Base-by-base conservation (phyloP, 1,284 basidiomycete genomes). In the Microbotryum silenes-acaulis region DNA sequence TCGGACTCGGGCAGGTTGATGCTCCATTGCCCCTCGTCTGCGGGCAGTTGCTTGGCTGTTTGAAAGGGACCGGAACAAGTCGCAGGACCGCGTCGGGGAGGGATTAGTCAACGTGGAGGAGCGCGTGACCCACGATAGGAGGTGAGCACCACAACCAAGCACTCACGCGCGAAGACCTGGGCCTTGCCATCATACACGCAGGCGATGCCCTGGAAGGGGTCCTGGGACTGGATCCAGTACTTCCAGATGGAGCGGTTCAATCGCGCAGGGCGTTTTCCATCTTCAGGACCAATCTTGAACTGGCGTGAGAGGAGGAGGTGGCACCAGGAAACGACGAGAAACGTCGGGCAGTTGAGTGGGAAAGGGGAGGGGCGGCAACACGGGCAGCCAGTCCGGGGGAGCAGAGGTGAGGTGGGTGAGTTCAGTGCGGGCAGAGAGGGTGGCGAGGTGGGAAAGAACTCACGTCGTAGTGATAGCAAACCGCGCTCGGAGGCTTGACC, bases 401-500 rank as follows among this genome's bases (percentile, higher is more conserved):
- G 16, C 16, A 42, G 37, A 42, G 25, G 5, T 27, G 16, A n/a
- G 14, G 23, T 20, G 25, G 6, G 6, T 25, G 21, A 54, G 16
- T 29, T 25, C 33, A 54, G 16, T 29, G 31, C 14, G 5, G 44
- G 23, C 23, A 46, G 44, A 1, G 9, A n/a, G 14, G 18, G 42
- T 14, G 0, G 10, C 20, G 16, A 23, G 5, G 21, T 37, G 18
- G 21, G 37, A 42, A 42, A 23, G 33, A 37, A 46, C 50, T 29
- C 23, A 63, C 54, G 18, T 63, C 61, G 54, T 54, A 59, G 42
- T 63, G 57, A 31, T 56, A 59, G 37, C 27, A 29, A 10, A 37
- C 42, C 23, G 58, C 53, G 18, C 9, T 37, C 47, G 59, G 46
- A 6, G 59, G 48, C 3, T 5, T 16, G 33, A 64, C 37, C 25